Percentiles rank a stretch among this genome's conserved stretches.
phyloP scores from a whole-genome alignment of 805 yeast genomes.

The Nakazawaea pomicola region DNA sequence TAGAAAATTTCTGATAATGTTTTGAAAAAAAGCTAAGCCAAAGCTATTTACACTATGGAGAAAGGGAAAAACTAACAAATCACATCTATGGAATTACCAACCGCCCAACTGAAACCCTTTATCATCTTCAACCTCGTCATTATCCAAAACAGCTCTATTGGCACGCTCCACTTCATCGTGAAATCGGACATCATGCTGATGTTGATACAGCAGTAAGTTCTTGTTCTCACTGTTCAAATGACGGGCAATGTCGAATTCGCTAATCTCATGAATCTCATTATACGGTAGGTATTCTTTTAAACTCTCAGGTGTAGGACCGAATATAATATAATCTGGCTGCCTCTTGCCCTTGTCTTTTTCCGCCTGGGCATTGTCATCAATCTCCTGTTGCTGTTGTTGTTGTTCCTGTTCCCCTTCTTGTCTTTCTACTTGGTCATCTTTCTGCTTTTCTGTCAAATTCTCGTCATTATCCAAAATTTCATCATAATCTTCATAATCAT shows the following conservation, averaged over 20 bases:
- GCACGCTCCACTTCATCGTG: too few relatives aligned
- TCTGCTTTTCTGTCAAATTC: too few relatives aligned
- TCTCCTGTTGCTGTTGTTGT: conserved; percentile 9
- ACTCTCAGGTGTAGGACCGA: conserved; percentile 30
- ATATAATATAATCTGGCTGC: conserved; percentile 24
- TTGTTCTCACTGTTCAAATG: conserved; percentile 6
- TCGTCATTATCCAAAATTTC: too few relatives aligned
- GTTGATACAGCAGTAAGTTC: background rate
- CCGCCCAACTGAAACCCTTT: conserved; percentile 10
- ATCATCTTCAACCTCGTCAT: background rate
- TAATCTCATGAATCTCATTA: conserved; percentile 19
- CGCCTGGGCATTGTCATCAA: background rate
- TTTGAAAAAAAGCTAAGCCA: background rate
- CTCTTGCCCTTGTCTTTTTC: conserved; percentile 2
- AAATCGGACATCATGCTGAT: conserved; percentile 3
- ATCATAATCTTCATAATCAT: conserved; percentile 3
- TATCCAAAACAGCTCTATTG: too few relatives aligned
- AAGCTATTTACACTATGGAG: too few relatives aligned
- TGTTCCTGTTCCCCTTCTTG: background rate
- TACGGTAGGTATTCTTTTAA: conserved; percentile 27
- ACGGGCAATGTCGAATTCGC: conserved; percentile 7
- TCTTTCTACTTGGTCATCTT: conserved; percentile 8
- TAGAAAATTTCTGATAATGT: too few relatives aligned
- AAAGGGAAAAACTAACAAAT: too few relatives aligned
- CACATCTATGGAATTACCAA: background rate